A percentile compares a stretch with the other conserved stretches of the same genome.
These are phyloP conservation scores for Clarireedia homoeocarpa DNA, from an alignment of 2,329 filamentous ascomycete species.

Conservation along the genomic window DNA sequence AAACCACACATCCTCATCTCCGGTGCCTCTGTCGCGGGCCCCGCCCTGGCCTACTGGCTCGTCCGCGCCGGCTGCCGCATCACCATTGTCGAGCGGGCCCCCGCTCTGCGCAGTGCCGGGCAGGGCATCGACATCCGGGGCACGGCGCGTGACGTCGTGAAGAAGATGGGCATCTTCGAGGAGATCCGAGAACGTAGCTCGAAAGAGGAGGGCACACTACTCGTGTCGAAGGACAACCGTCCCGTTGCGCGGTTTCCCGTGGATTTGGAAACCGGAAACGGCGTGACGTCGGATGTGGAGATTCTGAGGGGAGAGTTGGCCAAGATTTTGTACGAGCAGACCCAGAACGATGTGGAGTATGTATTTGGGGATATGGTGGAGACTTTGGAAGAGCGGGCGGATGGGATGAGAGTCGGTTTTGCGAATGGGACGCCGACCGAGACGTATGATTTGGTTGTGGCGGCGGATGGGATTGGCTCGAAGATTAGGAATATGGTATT, in stretches of 20 bases:
- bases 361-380: conserved; percentile 35
- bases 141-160: conserved; percentile 32
- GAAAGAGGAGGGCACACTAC: conserved; percentile 36
- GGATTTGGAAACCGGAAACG: conserved; percentile 21
- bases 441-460: conserved; percentile 40
- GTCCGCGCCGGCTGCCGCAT: conserved; percentile 32
- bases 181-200: conserved; percentile 31
- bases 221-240: conserved; percentile 33
- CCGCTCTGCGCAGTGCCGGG: conserved; percentile 37
- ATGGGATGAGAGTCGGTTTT: conserved; percentile 33
- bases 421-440: conserved; percentile 29
- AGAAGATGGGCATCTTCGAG: conserved; percentile 34
- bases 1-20: conserved; percentile 25
- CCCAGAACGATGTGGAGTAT: conserved; percentile 25
- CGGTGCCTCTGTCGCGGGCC: conserved; percentile 30
- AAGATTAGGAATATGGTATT: conserved; percentile 34
- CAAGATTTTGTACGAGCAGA: conserved; percentile 33
- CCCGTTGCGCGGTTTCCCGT: conserved; percentile 32
- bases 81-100: conserved; percentile 35
- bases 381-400: conserved; percentile 30
- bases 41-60: conserved; percentile 43
- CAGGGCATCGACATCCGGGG: conserved; percentile 46
- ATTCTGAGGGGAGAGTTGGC: conserved; percentile 37
- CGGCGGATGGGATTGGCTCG: conserved; percentile 40
- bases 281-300: conserved; percentile 38